Evolutionary conservation across 768 basidiomycete genomes (phyloP), one percentile per base, ranked within the genome.

Genomic region (Crassisporium funariophilum): DNA sequence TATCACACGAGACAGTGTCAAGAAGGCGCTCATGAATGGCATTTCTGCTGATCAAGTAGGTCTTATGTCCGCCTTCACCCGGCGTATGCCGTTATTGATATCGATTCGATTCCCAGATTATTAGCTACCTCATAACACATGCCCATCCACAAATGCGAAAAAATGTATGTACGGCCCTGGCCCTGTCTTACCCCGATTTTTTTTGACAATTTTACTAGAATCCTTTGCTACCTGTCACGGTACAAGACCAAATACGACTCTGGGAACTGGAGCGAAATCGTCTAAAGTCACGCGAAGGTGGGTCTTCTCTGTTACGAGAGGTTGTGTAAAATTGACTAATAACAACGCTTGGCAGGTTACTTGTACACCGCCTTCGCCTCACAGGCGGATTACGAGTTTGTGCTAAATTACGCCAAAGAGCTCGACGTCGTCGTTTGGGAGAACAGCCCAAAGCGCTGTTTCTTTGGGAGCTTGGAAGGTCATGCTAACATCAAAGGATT

Each of bases 81-180:
- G 36, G 50, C 42, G 39, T 37, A 50, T 50, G 41, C 43, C 42
- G 43, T 50, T 51, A 46, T 54, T 54, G 43, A 49, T 49, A 47
- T 49, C 50, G 27, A 57, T 39, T 25, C 52, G 36, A 37, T 52
- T 45, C 42, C 35, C 60, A 98, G 93, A 97, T 98, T 64, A 95
- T 99, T 64, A 88, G 86, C 63, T 98, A 98, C 67, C 78, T 99
- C 33, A 82, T 86, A 19, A 87, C 88, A 35, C 94, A 98, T 69
- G 97, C 95, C 1, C 97, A 98, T 66, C 91, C 94, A 20, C 95
- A 98, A 69, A 98, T 99, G 97, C 83, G 89, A 63, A 91, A 87
- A 68, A 92, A 94, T 63, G 92, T 93, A 60, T 56, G 78, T 65
- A 9, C 24, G 27, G n/a, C 9, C 12, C 2, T 41, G 34, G 40